Evolutionary conservation across 2,329 filamentous ascomycete genomes (phyloP).

Genomic region (Trichophyton equinum): DNA sequence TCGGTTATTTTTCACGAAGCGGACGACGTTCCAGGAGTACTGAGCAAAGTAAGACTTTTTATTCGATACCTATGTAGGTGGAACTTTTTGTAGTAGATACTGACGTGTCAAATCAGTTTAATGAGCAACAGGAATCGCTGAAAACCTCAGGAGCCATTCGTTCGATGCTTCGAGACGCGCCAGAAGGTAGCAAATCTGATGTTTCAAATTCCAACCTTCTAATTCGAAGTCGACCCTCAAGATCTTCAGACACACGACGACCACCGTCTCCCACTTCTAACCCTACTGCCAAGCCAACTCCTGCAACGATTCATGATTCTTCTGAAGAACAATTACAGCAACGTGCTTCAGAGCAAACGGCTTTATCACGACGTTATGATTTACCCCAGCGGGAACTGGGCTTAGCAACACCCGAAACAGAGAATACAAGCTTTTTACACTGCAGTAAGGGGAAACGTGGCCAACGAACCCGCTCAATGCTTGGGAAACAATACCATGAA

Average conservation of each 20-base stretch:
- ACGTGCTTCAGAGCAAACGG: background rate
- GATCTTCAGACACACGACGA: constrained; percentile 3
- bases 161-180: background rate
- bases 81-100: background rate
- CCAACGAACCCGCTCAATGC: background rate
- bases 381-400: constrained; percentile 21
- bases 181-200: background rate
- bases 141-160: background rate
- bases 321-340: background rate
- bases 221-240: background rate
- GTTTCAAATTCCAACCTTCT: background rate
- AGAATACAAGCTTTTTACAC: constrained; percentile 20
- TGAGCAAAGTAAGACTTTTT: constrained; percentile 40
- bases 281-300: background rate
- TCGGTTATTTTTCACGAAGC: constrained; percentile 52
- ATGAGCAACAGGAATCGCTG: background rate
- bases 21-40: constrained; percentile 42
- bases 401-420: constrained; percentile 31
- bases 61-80: no score
- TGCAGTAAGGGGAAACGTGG: background rate
- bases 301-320: background rate
- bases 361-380: constrained; percentile 3
- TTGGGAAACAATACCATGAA: background rate
- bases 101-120: background rate
- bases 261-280: constrained; percentile 5